Conservation (phyloP, 2,329 filamentous ascomycete genomes). For the Trichoderma sp. region DNA sequence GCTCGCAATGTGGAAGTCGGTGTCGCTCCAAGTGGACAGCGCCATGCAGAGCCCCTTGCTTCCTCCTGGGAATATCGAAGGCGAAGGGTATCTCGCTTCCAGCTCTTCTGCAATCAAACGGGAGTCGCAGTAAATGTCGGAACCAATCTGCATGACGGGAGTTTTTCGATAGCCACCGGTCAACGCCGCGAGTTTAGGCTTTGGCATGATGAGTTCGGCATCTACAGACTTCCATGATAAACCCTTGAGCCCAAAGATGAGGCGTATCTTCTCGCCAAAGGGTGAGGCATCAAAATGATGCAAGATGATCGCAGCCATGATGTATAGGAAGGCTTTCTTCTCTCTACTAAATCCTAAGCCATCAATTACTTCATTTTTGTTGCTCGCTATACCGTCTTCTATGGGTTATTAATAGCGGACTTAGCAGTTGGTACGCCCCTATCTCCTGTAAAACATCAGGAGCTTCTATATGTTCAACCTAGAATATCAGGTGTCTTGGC, state of each 20-base stretch:
- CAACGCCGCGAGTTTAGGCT: not conserved
- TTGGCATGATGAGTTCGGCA: not conserved
- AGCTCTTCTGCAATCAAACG: not conserved
- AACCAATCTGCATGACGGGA: not conserved
- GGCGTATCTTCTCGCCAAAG: not conserved
- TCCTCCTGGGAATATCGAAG: not conserved
- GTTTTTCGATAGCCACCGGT: not conserved
- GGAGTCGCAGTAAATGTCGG: not conserved
- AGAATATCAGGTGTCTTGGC: not conserved
- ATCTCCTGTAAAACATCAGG: not conserved
- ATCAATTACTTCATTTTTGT: not conserved
- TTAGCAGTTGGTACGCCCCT: not conserved
- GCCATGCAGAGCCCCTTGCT: not conserved
- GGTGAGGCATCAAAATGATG: not conserved
- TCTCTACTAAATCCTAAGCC: not conserved
- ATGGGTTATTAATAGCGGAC: not conserved
- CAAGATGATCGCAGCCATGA: not conserved
- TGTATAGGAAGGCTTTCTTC: not conserved
- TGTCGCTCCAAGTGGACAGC: not conserved
- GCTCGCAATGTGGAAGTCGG: not conserved
- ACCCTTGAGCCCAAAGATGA: not conserved
- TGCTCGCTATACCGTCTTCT: not conserved
- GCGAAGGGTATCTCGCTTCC: not conserved
- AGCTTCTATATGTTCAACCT: not conserved
- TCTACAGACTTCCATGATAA: not conserved